Evolutionary conservation across 305 asterid genomes (phyloP), one percentile per base, ranked within the genome.

Genomic region (Rubia peregrina): DNA sequence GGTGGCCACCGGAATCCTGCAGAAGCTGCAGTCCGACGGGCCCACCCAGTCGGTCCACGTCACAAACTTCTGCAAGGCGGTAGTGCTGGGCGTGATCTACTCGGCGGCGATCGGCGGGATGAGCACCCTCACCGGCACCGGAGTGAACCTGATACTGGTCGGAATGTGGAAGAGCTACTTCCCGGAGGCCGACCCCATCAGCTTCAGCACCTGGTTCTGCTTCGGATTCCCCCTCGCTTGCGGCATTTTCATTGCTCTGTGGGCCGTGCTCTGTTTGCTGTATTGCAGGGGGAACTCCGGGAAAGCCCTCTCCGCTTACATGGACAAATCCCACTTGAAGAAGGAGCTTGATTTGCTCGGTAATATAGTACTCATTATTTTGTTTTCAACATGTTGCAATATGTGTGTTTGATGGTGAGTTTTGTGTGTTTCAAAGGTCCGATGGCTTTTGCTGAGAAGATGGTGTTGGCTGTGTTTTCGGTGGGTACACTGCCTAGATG

Each of bases 91-190:
- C 5, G 98, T 90, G 0, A 89, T 72, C 43, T 92, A 89, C 84
- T 82, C 91, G 4, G 89, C 98, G 22, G 84, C 96, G 0, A 73
- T 90, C 0, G 98, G 98, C 0, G 98, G 98, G 48, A 89, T 92
- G 87, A 88, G 97, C 83, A 92, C 98, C 2, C 83, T 90, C 11
- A 92, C 96, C 0, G 98, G 98, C 66, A 92, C 97, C 71, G 98
- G 98, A 78, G 98, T 92, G 70, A 92, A 92, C 80, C 83, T 92
- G 9, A 87, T 92, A 82, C 62, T 92, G 93, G 93, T 84, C 10
- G 98, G 98, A 14, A 90, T 92, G 88, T 92, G 98, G 98, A 92
- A 85, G 89, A 89, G 91, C 48, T 92, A 92, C 51, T 92, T 85
- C 63, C 98, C 98, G 0, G 83, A 87, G 14, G 96, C 92, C 38